Percentiles rank a stretch among this genome's conserved stretches.
Conservation (phyloP, 1,139 yeast genomes). For the Pichia sp. region DNA sequence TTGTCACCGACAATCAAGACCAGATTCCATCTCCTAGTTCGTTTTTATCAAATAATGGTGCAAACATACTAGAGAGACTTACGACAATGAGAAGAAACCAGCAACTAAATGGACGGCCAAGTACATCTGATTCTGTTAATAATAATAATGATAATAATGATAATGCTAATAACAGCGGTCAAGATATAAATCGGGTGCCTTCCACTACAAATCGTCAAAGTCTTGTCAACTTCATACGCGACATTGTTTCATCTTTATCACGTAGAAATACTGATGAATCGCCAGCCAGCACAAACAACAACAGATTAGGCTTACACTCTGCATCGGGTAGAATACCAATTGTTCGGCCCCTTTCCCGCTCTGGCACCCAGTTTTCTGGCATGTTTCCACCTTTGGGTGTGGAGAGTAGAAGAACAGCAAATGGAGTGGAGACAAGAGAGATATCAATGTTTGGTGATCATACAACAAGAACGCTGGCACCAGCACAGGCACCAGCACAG, state of each 20-base stretch:
- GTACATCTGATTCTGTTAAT: neutral
- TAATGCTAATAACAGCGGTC: neutral
- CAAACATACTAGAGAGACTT: slow-evolving; percentile 1
- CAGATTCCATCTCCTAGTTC: slow-evolving; percentile 5
- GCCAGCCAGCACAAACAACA: neutral
- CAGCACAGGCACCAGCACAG: neutral
- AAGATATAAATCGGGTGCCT: neutral
- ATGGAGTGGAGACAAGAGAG: slow-evolving; percentile 43
- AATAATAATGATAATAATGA: neutral
- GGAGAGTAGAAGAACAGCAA: slow-evolving; percentile 46
- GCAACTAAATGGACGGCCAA: neutral
- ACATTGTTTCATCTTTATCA: slow-evolving; percentile 9
- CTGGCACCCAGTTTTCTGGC: slow-evolving; percentile 6
- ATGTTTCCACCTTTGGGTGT: slow-evolving; percentile 50
- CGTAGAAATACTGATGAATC: slow-evolving; percentile 1
- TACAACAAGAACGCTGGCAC: neutral
- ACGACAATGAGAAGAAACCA: slow-evolving; percentile 1
- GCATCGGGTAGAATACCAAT: slow-evolving; percentile 3
- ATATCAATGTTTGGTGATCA: slow-evolving; percentile 12
- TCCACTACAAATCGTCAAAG: slow-evolving; percentile 7
- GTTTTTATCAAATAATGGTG: neutral
- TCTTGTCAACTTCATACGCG: slow-evolving; percentile 15
- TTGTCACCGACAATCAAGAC: slow-evolving; percentile 4
- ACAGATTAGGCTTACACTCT: neutral
- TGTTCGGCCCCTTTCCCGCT: slow-evolving; percentile 3